phyloP scores from a whole-genome alignment of 1,284 basidiomycete species.

The Ustilago lituana region DNA sequence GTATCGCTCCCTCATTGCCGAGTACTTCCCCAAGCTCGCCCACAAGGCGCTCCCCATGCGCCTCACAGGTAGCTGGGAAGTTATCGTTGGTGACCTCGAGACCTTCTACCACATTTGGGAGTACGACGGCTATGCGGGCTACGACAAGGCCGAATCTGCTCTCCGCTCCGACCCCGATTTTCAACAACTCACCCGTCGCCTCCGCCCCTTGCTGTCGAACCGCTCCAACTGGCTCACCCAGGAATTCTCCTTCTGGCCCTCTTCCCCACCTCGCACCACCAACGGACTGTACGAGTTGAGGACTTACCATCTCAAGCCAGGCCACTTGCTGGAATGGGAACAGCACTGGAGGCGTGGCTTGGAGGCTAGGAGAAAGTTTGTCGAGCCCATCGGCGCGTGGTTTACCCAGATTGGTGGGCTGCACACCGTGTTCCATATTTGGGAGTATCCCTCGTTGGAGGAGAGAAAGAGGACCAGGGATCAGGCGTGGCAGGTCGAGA shows the following conservation, averaged over 20 bases:
- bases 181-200: constrained; percentile 26
- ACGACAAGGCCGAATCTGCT: constrained; percentile 50
- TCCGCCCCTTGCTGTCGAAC: constrained; percentile 42
- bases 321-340: constrained; percentile 63
- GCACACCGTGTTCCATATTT: constrained; percentile 65
- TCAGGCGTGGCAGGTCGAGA: constrained; percentile 65
- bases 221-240: constrained; percentile 64
- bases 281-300: constrained; percentile 60
- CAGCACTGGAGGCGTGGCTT: constrained; percentile 64
- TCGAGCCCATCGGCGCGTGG: constrained; percentile 64
- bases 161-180: constrained; percentile 39
- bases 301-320: constrained; percentile 64
- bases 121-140: constrained; percentile 63
- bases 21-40: constrained; percentile 54
- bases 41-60: constrained; percentile 38
- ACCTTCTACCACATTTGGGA: constrained; percentile 66
- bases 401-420: constrained; percentile 63
- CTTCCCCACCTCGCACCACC: constrained; percentile 36
- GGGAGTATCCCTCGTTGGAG: constrained; percentile 63
- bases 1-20: constrained; percentile 50
- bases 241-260: constrained; percentile 65
- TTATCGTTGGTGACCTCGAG: constrained; percentile 62
- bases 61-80: constrained; percentile 60
- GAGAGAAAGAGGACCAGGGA: constrained; percentile 63
- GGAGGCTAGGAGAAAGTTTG: constrained; percentile 61